Evolutionary conservation across 2,329 filamentous ascomycete genomes (phyloP).

Genomic region (Stagonosporopsis chrysanthemi): DNA sequence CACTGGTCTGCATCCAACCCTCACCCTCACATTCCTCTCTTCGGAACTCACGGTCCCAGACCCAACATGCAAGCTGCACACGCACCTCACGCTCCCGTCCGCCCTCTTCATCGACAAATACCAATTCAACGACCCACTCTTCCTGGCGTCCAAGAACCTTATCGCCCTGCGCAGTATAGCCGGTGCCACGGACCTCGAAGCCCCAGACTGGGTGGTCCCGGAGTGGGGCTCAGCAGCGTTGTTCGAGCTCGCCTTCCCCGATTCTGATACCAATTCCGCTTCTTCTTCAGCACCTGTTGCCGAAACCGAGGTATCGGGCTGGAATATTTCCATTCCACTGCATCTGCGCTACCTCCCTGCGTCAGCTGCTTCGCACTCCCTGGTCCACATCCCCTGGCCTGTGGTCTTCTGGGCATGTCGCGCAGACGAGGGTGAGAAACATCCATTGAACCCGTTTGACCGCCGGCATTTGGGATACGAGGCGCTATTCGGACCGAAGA

Average conservation of each 20-base stretch:
- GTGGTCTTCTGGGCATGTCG: conserved; percentile 90
- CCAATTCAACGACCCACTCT: conserved; percentile 78
- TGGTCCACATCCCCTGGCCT: conserved; percentile 75
- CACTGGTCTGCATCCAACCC: conserved; percentile 82
- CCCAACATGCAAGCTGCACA: conserved; percentile 72
- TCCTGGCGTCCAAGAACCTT: conserved; percentile 82
- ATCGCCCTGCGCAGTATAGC: conserved; percentile 71
- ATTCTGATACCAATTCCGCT: background rate
- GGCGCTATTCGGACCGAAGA: conserved; percentile 75
- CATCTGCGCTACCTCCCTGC: conserved; percentile 80
- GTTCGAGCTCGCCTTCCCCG: conserved; percentile 67
- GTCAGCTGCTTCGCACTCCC: conserved; percentile 40
- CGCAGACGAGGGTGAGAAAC: conserved; percentile 67
- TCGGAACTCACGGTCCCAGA: conserved; percentile 56
- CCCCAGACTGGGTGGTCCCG: conserved; percentile 78
- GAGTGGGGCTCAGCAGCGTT: conserved; percentile 83
- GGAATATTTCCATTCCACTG: conserved; percentile 77
- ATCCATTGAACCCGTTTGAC: conserved; percentile 85
- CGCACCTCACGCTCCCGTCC: conserved; percentile 83
- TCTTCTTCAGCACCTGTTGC: background rate
- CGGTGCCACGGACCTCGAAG: conserved; percentile 86
- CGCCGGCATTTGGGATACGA: conserved; percentile 86
- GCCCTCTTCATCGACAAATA: conserved; percentile 86
- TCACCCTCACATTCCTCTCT: conserved; percentile 73
- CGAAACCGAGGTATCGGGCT: conserved; percentile 48